Evolutionary conservation across 2,329 filamentous ascomycete genomes (phyloP).

Genomic region (Monosporascus sp.): DNA sequence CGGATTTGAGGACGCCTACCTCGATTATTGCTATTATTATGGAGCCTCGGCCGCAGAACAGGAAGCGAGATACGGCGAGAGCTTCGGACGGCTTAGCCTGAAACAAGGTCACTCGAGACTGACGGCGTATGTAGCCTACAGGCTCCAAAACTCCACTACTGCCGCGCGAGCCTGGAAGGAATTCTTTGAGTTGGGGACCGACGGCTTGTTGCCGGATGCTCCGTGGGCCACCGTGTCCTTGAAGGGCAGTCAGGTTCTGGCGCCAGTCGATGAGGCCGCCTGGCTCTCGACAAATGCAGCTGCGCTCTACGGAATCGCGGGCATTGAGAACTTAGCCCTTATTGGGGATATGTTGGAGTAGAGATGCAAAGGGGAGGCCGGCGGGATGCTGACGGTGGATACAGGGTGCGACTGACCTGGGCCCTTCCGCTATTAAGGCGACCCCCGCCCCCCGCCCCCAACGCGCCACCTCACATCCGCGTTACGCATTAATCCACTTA

Average conservation of each 20-base stretch:
- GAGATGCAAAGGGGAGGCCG: constrained; percentile 18
- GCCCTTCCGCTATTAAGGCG: no score
- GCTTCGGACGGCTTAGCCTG: constrained; percentile 42
- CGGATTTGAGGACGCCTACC: constrained; percentile 48
- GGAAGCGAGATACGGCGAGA: constrained; percentile 43
- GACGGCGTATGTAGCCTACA: constrained; percentile 46
- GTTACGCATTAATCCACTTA: no score
- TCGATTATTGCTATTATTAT: constrained; percentile 58
- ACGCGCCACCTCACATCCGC: no score
- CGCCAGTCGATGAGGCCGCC: constrained; percentile 46
- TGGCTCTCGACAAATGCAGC: constrained; percentile 55
- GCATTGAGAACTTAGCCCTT: constrained; percentile 49
- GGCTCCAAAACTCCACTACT: constrained; percentile 39
- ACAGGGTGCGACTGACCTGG: no score
- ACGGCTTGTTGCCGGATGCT: constrained; percentile 35
- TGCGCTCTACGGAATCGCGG: constrained; percentile 52
- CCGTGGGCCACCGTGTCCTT: constrained; percentile 35
- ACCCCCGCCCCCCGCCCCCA: no score
- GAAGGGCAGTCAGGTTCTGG: constrained; percentile 37
- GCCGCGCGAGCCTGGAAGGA: constrained; percentile 49
- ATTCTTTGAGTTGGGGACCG: constrained; percentile 37
- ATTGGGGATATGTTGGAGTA: constrained; percentile 19
- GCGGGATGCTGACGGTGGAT: no score
- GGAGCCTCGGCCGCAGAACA: constrained; percentile 45
- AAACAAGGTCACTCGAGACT: constrained; percentile 54